Evolutionary conservation across 2,329 filamentous ascomycete genomes (phyloP), one percentile per base, ranked within the genome.

Genomic region (Trichoderma polysporum): DNA sequence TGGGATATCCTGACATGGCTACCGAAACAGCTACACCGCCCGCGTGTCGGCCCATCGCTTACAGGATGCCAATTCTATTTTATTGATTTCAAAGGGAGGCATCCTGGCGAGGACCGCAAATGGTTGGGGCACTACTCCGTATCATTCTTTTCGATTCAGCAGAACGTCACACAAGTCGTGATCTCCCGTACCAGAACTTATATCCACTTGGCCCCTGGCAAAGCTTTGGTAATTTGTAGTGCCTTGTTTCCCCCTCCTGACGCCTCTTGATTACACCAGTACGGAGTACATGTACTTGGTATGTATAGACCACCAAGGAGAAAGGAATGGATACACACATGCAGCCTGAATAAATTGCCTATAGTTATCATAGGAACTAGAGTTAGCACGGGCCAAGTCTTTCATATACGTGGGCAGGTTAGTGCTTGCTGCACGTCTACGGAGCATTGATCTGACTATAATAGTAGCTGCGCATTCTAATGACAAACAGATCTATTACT

Each of bases 1-100:
- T 63, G 60, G 60, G 60, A 63, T 63, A 54, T 56, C 60, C 50
- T 63, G 39, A 54, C 49, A 49, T 25, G 31, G 45, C 47, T 10
- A 3, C 59, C 45, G 53, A 54, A 45, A 54, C 19, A 41, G 29
- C 29, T 39, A 61, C 58, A 60, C 53, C 65, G 58, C 65, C 52
- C 37, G 29, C 49, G 31, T 17, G 25, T 53, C 57, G 65, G 58
- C 35, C 49, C 37, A 49, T 63, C 57, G 65, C 65, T 67, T 67
- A 47, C 54, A 2, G 37, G n/a, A 13, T 29, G 15, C n/a, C 50
- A 19, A 10, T 53, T 53, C 27, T 47, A 17, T 31, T n/a, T n/a
- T 49, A 25, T 37, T 47, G 49, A 53, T 45, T 63, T 10, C 50
- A 37, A 25, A 54, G 27, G 27, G 33, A 54, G 59, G 15, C 22